Percentiles rank a stretch among this genome's conserved stretches.
phyloP scores from a whole-genome alignment of 2,329 filamentous ascomycete species.

The Nannizziopsis barbatae region DNA sequence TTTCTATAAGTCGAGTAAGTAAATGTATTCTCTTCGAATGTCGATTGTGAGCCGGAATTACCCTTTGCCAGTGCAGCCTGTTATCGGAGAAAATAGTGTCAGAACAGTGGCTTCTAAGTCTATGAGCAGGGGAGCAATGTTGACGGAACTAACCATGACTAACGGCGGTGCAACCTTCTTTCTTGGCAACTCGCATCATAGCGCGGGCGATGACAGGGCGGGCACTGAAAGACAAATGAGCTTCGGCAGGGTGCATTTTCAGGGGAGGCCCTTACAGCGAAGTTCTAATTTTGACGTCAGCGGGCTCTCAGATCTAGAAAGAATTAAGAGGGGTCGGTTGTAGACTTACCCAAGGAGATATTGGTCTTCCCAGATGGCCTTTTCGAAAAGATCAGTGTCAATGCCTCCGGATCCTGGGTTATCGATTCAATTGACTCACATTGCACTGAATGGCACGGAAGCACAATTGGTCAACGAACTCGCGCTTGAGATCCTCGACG shows the following conservation, averaged over 20 bases:
- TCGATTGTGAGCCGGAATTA: slow-evolving; percentile 3
- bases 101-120: too few relatives aligned
- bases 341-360: slow-evolving; percentile 45
- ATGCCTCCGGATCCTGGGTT: slow-evolving; percentile 13
- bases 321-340: not conserved
- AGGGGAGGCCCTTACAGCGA: slow-evolving; percentile 20
- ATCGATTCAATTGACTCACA: slow-evolving; percentile 23
- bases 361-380: slow-evolving; percentile 57
- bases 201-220: slow-evolving; percentile 40
- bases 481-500: slow-evolving; percentile 54
- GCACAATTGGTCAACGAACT: slow-evolving; percentile 72
- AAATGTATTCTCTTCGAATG: not conserved
- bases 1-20: slow-evolving; percentile 20
- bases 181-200: slow-evolving; percentile 32
- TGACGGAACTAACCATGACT: slow-evolving; percentile 26
- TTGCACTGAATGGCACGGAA: slow-evolving; percentile 68
- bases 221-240: slow-evolving; percentile 20
- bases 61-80: slow-evolving; percentile 39
- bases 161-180: slow-evolving; percentile 35
- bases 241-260: not conserved
- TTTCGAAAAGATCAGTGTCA: slow-evolving; percentile 27
- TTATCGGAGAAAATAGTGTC: not conserved
- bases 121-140: not conserved
- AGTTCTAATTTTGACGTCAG: slow-evolving; percentile 23
- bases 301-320: slow-evolving; percentile 4